Base-by-base conservation (phyloP, 352 stramenopile genomes). In the Globisporangium lucens region DNA sequence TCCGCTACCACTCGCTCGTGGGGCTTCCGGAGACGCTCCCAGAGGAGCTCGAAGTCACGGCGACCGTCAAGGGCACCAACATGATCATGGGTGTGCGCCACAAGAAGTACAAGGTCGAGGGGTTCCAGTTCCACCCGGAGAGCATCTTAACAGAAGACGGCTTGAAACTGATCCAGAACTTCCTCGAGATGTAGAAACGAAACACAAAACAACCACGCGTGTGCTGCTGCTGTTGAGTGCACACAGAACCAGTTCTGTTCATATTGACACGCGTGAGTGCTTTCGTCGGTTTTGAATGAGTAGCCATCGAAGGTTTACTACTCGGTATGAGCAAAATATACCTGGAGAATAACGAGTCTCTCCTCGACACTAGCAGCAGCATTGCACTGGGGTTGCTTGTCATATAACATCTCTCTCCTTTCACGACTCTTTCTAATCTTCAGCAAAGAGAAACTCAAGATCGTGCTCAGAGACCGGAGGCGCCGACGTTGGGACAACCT, bases 51-150 rank as follows among this genome's bases (percentile, higher is more conserved):
- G 78, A 93, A 52, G 86, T 94, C n/a, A 94, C 88, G 38, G 83
- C 86, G 27, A 93, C 86, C 57, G 76, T 94, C 46, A 91, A 92
- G 70, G 87, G 76, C 55, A 91, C 82, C 38, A 70, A 89, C 66
- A 95, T 96, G 83, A 96, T 96, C 75, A 95, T 95, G 86, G 89
- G 87, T 51, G 85, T 96, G 62, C 83, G 89, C 38, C 89, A 96
- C 82, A 94, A 91, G 67, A 79, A 87, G 79, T 85, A 83, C 74
- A 90, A 92, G 67, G 77, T 96, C 53, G 87, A 96, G 69, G 89
- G 87, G 63, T 90, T 93, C 68, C 89, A 96, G 72, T 96, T 96
- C 73, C 89, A 96, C 75, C 89, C 89, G 0, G 89, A 96, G 65
- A 95, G 86, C 65, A 95, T 96, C 63, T 75, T 94, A 56, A 96